A percentile compares a stretch with the other conserved stretches of the same genome.
Evolutionary conservation across 78 protist species (phyloP).

Genomic region (Dictyostelium capitatum): DNA sequence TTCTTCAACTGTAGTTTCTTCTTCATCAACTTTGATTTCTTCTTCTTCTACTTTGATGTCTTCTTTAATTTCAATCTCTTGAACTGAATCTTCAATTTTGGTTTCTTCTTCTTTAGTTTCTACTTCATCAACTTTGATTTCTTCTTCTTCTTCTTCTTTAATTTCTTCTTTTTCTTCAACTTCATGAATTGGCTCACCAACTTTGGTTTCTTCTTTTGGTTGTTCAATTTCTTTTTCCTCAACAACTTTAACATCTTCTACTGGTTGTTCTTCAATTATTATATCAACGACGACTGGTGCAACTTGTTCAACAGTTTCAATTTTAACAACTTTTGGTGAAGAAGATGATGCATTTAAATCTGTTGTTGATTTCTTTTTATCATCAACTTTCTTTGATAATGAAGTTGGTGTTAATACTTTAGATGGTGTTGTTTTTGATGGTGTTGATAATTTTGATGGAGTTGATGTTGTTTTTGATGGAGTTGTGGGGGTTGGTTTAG

Average conservation of each 20-base stretch:
- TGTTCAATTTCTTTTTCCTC: background rate
- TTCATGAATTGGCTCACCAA: background rate
- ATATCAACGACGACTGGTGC: background rate
- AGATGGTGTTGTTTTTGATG: background rate
- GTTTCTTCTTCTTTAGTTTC: background rate
- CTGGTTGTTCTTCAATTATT: background rate
- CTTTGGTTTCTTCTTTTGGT: background rate
- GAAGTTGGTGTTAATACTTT: background rate
- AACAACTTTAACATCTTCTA: background rate
- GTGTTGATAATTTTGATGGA: background rate
- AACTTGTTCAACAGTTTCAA: background rate
- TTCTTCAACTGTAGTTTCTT: background rate
- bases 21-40: background rate
- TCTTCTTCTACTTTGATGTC: background rate
- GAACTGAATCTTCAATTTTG: background rate
- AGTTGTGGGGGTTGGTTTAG: background rate
- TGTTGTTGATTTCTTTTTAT: background rate
- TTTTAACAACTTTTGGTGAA: background rate
- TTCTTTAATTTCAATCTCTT: background rate
- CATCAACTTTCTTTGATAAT: background rate
- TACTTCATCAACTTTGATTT: background rate
- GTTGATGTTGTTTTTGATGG: background rate
- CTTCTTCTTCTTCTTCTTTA: background rate
- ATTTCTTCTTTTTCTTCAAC: background rate
- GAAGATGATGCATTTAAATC: background rate